phyloP scores from a whole-genome alignment of 192 early-diverging fungal genomes.

The Backusella tuberculispora region DNA sequence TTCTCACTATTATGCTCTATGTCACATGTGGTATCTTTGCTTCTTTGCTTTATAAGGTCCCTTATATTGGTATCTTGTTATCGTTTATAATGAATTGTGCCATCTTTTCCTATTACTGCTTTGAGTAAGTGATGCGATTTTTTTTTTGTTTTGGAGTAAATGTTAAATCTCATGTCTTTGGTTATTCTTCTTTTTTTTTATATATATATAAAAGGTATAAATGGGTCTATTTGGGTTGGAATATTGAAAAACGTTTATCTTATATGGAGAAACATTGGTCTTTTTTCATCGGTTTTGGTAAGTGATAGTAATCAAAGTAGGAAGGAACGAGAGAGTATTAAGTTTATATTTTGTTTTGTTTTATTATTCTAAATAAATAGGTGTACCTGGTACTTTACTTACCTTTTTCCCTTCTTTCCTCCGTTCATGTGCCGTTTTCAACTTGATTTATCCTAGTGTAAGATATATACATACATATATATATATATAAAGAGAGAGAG shows the following conservation, averaged over 20 bases:
- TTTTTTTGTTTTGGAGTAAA: background rate
- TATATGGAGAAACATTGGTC: slow-evolving; percentile 42
- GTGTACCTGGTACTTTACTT: slow-evolving; percentile 33
- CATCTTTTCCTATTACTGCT: slow-evolving; percentile 41
- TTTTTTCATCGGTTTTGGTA: slow-evolving; percentile 44
- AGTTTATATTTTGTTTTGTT: background rate
- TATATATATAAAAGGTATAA: slow-evolving; percentile 40
- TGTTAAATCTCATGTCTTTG: background rate
- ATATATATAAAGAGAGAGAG: background rate
- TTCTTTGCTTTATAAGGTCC: slow-evolving; percentile 28
- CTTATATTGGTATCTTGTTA: slow-evolving; percentile 26
- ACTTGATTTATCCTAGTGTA: slow-evolving; percentile 42
- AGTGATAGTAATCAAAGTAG: background rate
- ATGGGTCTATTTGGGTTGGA: slow-evolving; percentile 37
- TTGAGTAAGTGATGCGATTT: slow-evolving; percentile 35
- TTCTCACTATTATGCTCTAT: slow-evolving; percentile 39
- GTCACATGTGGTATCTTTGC: slow-evolving; percentile 31
- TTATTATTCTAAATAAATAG: background rate
- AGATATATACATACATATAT: background rate
- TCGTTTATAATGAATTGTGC: slow-evolving; percentile 38
- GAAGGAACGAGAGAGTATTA: background rate
- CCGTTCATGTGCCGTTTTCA: slow-evolving; percentile 33
- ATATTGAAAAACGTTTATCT: slow-evolving; percentile 30
- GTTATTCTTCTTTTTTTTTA: background rate
- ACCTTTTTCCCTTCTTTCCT: slow-evolving; percentile 39